phyloP scores from a whole-genome alignment of 1,284 basidiomycete species.

The Laetiporus sulphureus region DNA sequence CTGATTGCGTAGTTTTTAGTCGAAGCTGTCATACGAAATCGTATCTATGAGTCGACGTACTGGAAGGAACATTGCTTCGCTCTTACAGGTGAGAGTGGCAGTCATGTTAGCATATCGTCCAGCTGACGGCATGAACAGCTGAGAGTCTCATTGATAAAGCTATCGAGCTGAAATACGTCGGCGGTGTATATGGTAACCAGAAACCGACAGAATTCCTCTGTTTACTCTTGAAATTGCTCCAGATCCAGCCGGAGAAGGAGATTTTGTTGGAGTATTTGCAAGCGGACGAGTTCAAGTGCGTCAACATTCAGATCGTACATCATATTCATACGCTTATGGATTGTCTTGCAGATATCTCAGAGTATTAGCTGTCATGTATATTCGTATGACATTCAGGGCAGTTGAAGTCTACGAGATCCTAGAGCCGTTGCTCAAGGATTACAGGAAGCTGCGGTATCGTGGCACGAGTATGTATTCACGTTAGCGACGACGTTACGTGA shows the following conservation, averaged over 20 bases:
- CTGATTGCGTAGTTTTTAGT: conserved; percentile 74
- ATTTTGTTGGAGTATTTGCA: conserved; percentile 92
- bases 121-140: conserved; percentile 40
- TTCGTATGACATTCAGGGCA: conserved; percentile 89
- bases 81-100: conserved; percentile 58
- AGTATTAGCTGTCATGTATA: conserved; percentile 90
- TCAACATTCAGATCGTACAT: too few relatives aligned
- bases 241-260: conserved; percentile 96
- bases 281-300: conserved; percentile 96
- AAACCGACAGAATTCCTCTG: conserved; percentile 90
- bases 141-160: conserved; percentile 93
- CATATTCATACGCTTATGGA: too few relatives aligned
- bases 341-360: conserved; percentile 77
- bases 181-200: conserved; percentile 92
- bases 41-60: conserved; percentile 92
- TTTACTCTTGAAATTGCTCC: conserved; percentile 88
- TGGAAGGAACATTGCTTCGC: conserved; percentile 99
- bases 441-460: conserved; percentile 80
- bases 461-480: conserved; percentile 57
- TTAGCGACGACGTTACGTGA: neutral
- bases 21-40: conserved; percentile 92
- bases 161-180: conserved; percentile 76
- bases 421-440: conserved; percentile 93
- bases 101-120: conserved; percentile 5
- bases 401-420: conserved; percentile 90